Evolutionary conservation across 345 rosid species (phyloP), one percentile per base, ranked within the genome.

Genomic region (Geranium brycei): DNA sequence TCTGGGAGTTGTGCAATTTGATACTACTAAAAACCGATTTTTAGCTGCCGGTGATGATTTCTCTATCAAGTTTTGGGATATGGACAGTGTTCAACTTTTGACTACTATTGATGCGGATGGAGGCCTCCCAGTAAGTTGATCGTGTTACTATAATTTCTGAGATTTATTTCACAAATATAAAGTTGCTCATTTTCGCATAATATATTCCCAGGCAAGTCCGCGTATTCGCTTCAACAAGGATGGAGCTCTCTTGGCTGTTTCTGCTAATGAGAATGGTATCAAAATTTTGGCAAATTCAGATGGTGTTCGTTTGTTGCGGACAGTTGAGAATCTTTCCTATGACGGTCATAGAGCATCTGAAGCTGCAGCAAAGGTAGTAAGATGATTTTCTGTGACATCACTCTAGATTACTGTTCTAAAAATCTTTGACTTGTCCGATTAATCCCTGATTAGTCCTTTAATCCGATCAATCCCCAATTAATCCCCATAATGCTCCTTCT

Each of bases 31-130:
- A 70, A 89, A 85, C 66, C 82, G 91, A 15, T 89, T 81, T 75
- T 82, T 86, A 64, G 96, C 96, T 68, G 96, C 89, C 60, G 96
- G 96, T 62, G 96, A 89, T 72, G 96, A 89, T 68, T 89, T 85
- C 78, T 82, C 88, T 58, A 82, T 89, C 66, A 89, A 89, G 75
- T 89, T 86, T 72, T 89, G 96, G 96, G 93, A 89, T 69, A 87
- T 89, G 96, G 96, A 89, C 66, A 86, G 69, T 74, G 63, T 78
- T 75, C 93, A 86, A 74, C 87, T 81, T 64, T 77, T 89, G 83
- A 82, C 86, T n/a, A 82, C 89, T 64, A 75, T 83, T 62, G 91
- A 89, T 73, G 93, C 91, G 64, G 96, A 89, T 68, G 91, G 91
- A 66, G 87, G 91, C 62, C 89, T 89, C 53, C 89, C 85, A 19